These are phyloP conservation scores for Licmophora abbreviata DNA, from an alignment of 108 stramenopile species.

Conservation along the genomic window DNA sequence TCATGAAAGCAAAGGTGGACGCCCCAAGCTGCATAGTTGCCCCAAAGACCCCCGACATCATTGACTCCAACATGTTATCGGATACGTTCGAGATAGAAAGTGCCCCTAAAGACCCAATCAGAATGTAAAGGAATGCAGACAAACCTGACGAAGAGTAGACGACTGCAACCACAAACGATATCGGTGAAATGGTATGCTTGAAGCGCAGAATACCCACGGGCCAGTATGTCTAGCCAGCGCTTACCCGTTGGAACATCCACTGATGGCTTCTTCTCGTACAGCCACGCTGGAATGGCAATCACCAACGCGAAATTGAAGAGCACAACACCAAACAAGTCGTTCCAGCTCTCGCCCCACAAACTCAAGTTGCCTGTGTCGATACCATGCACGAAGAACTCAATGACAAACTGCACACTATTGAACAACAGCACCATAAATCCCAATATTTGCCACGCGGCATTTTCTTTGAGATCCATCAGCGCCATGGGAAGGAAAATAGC, in stretches of 20 bases:
- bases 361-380: slow-evolving; percentile 23
- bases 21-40: slow-evolving; percentile 31
- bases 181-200: background rate
- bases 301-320: slow-evolving; percentile 69
- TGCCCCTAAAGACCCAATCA: slow-evolving; percentile 52
- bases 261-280: slow-evolving; percentile 51
- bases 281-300: slow-evolving; percentile 70
- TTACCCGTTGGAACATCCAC: slow-evolving; percentile 27
- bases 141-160: slow-evolving; percentile 32
- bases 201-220: background rate
- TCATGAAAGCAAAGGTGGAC: slow-evolving; percentile 58
- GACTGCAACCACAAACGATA: slow-evolving; percentile 8
- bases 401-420: slow-evolving; percentile 23
- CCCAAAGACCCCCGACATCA: slow-evolving; percentile 58
- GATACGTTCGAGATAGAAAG: slow-evolving; percentile 47
- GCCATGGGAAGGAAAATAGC: slow-evolving; percentile 47
- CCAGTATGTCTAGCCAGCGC: background rate
- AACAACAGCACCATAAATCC: slow-evolving; percentile 40
- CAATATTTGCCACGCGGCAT: slow-evolving; percentile 32
- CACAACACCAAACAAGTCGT: slow-evolving; percentile 49
- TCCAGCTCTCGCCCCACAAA: slow-evolving; percentile 38
- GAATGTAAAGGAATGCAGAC: slow-evolving; percentile 34
- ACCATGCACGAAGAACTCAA: slow-evolving; percentile 19
- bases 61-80: slow-evolving; percentile 50
- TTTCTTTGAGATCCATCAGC: slow-evolving; percentile 58